A percentile compares a stretch with the other conserved stretches of the same genome.
Conservation (phyloP, 1,284 basidiomycete genomes). For the Puccinia coronata region DNA sequence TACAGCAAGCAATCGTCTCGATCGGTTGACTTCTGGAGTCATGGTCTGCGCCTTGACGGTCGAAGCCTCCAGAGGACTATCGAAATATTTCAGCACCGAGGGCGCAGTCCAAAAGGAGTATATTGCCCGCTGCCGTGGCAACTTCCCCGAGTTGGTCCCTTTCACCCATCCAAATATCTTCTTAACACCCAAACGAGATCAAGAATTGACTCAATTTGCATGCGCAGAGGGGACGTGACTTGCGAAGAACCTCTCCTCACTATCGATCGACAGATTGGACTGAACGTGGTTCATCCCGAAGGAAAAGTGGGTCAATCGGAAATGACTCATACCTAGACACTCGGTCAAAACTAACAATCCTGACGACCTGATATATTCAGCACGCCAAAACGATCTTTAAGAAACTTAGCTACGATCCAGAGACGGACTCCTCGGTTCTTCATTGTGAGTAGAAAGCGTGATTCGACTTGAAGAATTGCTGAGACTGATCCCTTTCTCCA, state of each 20-base stretch:
- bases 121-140: constrained; percentile 77
- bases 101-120: constrained; percentile 87
- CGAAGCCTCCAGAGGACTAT: constrained; percentile 71
- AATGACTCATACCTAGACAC: neutral
- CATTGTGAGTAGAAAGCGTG: constrained; percentile 70
- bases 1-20: constrained; percentile 87
- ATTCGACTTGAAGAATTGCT: constrained; percentile 21
- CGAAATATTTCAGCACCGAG: constrained; percentile 72
- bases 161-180: neutral
- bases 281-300: constrained; percentile 90
- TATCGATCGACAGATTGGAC: constrained; percentile 90
- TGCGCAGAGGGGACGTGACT: constrained; percentile 69
- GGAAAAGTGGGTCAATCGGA: constrained; percentile 69
- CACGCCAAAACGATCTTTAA: constrained; percentile 87
- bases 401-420: constrained; percentile 77
- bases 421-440: constrained; percentile 81
- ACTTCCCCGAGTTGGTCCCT: constrained; percentile 76
- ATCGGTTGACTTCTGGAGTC: constrained; percentile 89
- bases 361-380: constrained; percentile 60
- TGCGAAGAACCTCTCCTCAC: constrained; percentile 87
- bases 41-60: constrained; percentile 88
- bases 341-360: neutral
- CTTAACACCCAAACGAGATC: neutral
- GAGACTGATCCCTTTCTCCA: neutral
- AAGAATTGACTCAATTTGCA: neutral